Evolutionary conservation across 2,329 filamentous ascomycete genomes (phyloP), one percentile per base, ranked within the genome.

Genomic region (Arthrobotrys entomopaga): DNA sequence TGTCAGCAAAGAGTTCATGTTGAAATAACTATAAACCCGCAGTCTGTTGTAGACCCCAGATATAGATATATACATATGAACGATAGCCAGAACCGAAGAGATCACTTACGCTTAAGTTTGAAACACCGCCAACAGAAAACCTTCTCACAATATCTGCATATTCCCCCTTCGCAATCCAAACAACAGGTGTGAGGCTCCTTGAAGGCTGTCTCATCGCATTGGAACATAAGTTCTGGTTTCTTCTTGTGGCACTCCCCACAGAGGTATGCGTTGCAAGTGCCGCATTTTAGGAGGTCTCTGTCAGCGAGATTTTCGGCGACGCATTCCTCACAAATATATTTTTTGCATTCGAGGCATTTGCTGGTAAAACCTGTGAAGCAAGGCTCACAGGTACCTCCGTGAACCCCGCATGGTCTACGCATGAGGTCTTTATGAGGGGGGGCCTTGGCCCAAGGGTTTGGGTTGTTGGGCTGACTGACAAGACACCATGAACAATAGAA

Each of bases 401-500:
- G 70, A 34, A 67, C 26, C 2, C 22, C 38, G 63, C 70, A 74
- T 1, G 58, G 50, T 3, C 19, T 22, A 29, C 42, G 56, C 46
- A 67, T 57, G 4, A 74, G 46, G 34, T 38, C 8, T 16, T 56
- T 50, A 3, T 20, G 15, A 2, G 63, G 63, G 20, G 11, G 5
- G 15, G 24, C 20, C 15, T 29, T 43, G 13, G 57, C 56, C 70
- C 70, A 74, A 8, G 70, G 70, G 57, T 74, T 74, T 20, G 11
- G 19, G 10, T 34, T 34, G 29, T 34, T 3, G 38, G 42, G 43
- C 26, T 26, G 10, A 5, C n/a, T 19, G 11, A 7, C 15, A 7
- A 26, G 20, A 38, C n/a, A 74, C 43, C 63, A 63, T 16, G 63
- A 57, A 11, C 63, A 74, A 46, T 63, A 67, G 43, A 74, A 74